Percentiles rank a stretch among this genome's conserved stretches.
phyloP scores from a whole-genome alignment of 371 early-diverging fungal species.

The Catenaria anguillulae region DNA sequence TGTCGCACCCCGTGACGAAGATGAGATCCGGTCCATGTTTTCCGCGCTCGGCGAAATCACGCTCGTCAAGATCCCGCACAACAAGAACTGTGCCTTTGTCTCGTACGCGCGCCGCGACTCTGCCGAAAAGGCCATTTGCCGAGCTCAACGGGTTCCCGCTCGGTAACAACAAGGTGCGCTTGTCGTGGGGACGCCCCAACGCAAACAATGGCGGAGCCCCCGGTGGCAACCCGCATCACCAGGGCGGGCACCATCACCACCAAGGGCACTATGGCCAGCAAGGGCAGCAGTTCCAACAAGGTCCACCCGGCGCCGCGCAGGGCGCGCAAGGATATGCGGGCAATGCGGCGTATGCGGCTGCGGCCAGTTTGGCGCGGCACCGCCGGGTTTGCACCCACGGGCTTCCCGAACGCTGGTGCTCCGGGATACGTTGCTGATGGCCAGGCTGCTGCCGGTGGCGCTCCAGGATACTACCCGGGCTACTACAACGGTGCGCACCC shows the following conservation, averaged over 20 bases:
- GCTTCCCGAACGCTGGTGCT: not conserved
- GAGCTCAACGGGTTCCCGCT: slow-evolving; percentile 73
- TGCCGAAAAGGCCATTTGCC: slow-evolving; percentile 71
- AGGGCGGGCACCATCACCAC: not conserved
- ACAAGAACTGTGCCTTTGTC: slow-evolving; percentile 89
- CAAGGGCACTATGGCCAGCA: not conserved
- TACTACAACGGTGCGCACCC: not conserved
- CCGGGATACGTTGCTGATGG: not conserved
- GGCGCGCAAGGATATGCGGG: not conserved
- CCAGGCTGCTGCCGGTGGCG: not conserved
- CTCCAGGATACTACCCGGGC: not conserved
- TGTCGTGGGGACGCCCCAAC: slow-evolving; percentile 6
- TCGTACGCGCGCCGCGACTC: slow-evolving; percentile 61
- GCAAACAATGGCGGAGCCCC: not conserved
- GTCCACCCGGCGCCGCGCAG: not conserved
- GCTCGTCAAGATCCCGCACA: slow-evolving; percentile 80
- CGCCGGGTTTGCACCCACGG: not conserved
- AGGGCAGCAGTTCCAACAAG: not conserved
- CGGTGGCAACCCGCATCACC: not conserved
- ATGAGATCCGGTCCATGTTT: slow-evolving; percentile 54
- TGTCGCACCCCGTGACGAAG: slow-evolving; percentile 64
- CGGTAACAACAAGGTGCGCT: slow-evolving; percentile 23
- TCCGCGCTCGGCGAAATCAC: slow-evolving; percentile 71
- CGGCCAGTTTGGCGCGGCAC: not conserved
- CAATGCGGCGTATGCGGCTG: not conserved